Conservation (phyloP, 1,284 basidiomycete genomes). For the Pascua sp. region DNA sequence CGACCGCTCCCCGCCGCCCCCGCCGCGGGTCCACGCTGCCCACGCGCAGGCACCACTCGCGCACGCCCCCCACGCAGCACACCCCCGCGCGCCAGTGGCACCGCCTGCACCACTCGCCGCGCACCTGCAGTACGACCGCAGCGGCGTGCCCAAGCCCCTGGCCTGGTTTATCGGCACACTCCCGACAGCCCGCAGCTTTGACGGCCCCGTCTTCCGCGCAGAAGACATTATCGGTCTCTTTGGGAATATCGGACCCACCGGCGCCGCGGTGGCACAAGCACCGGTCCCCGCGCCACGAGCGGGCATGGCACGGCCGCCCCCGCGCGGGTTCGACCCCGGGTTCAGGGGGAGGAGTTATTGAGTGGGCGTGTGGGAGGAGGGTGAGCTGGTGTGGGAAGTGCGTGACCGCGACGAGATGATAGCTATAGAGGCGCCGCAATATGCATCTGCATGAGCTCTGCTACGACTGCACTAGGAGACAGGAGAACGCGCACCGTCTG, state of each 20-base stretch:
- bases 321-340: too few species aligned
- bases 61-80: background rate
- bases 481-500: too few species aligned
- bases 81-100: background rate
- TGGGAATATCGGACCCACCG: constrained; percentile 24
- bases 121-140: constrained; percentile 52
- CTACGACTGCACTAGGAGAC: too few species aligned
- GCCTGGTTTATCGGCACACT: constrained; percentile 76
- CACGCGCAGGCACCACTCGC: background rate
- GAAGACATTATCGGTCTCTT: constrained; percentile 76
- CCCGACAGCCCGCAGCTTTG: constrained; percentile 67
- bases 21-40: background rate
- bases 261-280: background rate
- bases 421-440: too few species aligned
- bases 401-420: too few species aligned
- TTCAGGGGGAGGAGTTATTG: too few species aligned
- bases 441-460: too few species aligned
- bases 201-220: constrained; percentile 80
- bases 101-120: constrained; percentile 7
- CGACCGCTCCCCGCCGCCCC: constrained; percentile 6
- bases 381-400: too few species aligned
- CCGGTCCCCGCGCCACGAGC: background rate
- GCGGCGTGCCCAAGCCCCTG: constrained; percentile 64
- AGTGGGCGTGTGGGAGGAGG: too few species aligned
- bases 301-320: background rate